A percentile compares a stretch with the other conserved stretches of the same genome.
phyloP scores from a whole-genome alignment of 495 filamentous ascomycete species.

The Daldinia decipiens region DNA sequence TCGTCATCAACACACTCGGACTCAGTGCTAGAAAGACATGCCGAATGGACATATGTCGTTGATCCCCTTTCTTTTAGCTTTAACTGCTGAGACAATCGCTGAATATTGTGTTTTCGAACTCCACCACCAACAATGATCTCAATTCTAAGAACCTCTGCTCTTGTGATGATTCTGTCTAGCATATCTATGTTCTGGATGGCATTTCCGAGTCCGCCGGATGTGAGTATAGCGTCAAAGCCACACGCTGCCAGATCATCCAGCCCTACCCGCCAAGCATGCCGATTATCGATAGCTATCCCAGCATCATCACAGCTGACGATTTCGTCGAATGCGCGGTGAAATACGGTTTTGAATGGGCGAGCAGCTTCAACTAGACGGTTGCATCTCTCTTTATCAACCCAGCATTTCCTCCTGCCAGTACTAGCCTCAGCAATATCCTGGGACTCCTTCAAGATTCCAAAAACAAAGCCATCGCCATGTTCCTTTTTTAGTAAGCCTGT shows the following conservation, averaged over 20 bases:
- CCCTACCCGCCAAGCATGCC: slow-evolving; percentile 27
- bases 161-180: slow-evolving; percentile 44
- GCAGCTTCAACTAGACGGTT: slow-evolving; percentile 43
- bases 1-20: slow-evolving; percentile 30
- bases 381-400: slow-evolving; percentile 46
- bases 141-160: slow-evolving; percentile 26
- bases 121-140: slow-evolving; percentile 58
- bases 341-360: slow-evolving; percentile 44
- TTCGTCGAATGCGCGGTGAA: slow-evolving; percentile 59
- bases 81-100: slow-evolving; percentile 28
- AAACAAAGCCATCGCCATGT: slow-evolving; percentile 59
- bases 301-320: slow-evolving; percentile 40
- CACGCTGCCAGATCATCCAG: slow-evolving; percentile 42
- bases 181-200: slow-evolving; percentile 44
- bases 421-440: background rate
- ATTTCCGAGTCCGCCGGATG: slow-evolving; percentile 53
- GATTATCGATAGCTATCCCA: slow-evolving; percentile 5
- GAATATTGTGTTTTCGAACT: slow-evolving; percentile 49
- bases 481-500: slow-evolving; percentile 37
- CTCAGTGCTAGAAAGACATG: slow-evolving; percentile 36
- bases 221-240: slow-evolving; percentile 55
- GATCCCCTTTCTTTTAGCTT: slow-evolving; percentile 19
- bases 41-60: slow-evolving; percentile 50
- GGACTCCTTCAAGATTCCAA: slow-evolving; percentile 51
- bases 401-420: slow-evolving; percentile 15